phyloP scores from a whole-genome alignment of 2,329 filamentous ascomycete species.

The Beauveria brongniartii region DNA sequence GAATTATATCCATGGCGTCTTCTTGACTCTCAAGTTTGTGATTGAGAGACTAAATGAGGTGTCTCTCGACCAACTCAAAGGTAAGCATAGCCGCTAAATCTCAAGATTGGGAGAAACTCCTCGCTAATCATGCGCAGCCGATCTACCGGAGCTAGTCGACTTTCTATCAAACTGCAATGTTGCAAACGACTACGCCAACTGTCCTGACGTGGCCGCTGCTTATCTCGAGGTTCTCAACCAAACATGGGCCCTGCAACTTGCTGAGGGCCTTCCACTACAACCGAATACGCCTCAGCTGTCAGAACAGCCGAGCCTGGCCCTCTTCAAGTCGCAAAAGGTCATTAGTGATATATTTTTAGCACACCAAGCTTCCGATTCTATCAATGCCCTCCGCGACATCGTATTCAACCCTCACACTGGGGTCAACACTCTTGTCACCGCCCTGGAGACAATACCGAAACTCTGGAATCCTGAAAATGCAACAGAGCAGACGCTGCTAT shows the following conservation, averaged over 20 bases:
- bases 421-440: constrained; percentile 28
- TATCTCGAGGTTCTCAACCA: constrained; percentile 40
- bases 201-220: constrained; percentile 36
- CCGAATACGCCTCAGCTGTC: constrained; percentile 17
- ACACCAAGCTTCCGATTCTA: constrained; percentile 15
- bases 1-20: constrained; percentile 51
- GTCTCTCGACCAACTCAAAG: constrained; percentile 31
- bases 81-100: constrained; percentile 28
- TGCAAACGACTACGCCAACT: constrained; percentile 19
- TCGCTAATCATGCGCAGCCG: constrained; percentile 20
- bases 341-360: constrained; percentile 30
- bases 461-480: constrained; percentile 20
- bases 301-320: constrained; percentile 23
- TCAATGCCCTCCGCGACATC: constrained; percentile 19
- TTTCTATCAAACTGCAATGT: constrained; percentile 23
- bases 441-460: constrained; percentile 30
- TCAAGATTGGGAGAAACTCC: neutral
- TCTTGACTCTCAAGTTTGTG: constrained; percentile 49
- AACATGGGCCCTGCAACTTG: constrained; percentile 24
- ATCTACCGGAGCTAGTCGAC: constrained; percentile 21
- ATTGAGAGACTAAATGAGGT: constrained; percentile 45
- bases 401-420: constrained; percentile 23
- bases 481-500: constrained; percentile 19
- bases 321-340: constrained; percentile 31
- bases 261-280: constrained; percentile 13